Evolutionary conservation across 148 eudicot species (phyloP).

Genomic region (Spergularia bocconei): DNA sequence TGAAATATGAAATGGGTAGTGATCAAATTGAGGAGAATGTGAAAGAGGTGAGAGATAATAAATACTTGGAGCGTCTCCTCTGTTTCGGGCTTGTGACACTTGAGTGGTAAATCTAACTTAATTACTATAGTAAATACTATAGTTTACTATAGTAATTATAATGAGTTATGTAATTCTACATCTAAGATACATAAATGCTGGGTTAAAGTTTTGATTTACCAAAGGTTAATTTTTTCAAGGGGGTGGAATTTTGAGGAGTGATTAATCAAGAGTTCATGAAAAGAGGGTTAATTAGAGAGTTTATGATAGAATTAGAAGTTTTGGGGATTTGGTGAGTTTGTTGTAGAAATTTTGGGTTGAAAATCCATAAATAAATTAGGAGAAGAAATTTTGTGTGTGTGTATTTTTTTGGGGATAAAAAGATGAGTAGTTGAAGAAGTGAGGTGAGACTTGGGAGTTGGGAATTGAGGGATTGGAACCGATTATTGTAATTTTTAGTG

Average conservation of each 20-base stretch:
- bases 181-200: background rate
- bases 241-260: background rate
- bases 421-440: slow-evolving; percentile 38
- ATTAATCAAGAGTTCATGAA: slow-evolving; percentile 12
- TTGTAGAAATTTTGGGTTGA: slow-evolving; percentile 18
- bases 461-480: background rate
- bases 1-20: slow-evolving; percentile 31
- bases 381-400: background rate
- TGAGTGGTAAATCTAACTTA: slow-evolving; percentile 15
- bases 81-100: slow-evolving; percentile 31
- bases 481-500: background rate
- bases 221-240: background rate
- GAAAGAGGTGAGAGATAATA: slow-evolving; percentile 24
- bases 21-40: slow-evolving; percentile 24
- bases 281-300: slow-evolving; percentile 9
- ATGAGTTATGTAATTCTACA: background rate
- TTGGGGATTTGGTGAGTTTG: slow-evolving; percentile 22
- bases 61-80: slow-evolving; percentile 36
- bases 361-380: background rate
- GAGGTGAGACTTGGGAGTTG: slow-evolving; percentile 22
- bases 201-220: background rate
- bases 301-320: background rate
- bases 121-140: background rate
- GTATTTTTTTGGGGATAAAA: background rate
- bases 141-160: too few species aligned